A percentile compares a stretch with the other conserved stretches of the same genome.
Evolutionary conservation across 768 basidiomycete species (phyloP).

Genomic region (Serendipita vermifera): DNA sequence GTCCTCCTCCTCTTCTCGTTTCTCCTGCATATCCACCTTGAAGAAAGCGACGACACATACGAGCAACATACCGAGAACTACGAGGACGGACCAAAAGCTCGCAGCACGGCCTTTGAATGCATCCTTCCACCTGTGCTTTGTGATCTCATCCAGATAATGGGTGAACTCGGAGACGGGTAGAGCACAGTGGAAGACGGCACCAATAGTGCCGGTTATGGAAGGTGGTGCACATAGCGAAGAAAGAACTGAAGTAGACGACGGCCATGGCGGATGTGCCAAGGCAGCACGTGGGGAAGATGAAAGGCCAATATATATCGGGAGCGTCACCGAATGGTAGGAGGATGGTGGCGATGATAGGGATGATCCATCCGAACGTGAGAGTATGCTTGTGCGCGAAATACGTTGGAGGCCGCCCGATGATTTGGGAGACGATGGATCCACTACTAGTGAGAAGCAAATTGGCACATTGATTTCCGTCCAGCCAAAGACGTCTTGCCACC

Average conservation of each 20-base stretch:
- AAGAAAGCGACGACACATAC: no score
- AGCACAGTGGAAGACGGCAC: constrained; percentile 42
- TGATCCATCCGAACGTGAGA: constrained; percentile 30
- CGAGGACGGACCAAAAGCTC: no score
- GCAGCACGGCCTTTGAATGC: no score
- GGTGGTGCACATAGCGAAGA: constrained; percentile 40
- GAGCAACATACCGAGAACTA: no score
- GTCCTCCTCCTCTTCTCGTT: no score
- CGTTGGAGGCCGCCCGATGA: constrained; percentile 28
- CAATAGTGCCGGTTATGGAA: constrained; percentile 38
- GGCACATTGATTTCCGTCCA: constrained; percentile 13
- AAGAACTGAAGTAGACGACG: constrained; percentile 35
- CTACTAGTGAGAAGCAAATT: constrained; percentile 21
- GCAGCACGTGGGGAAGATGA: constrained; percentile 37
- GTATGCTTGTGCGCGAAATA: constrained; percentile 27
- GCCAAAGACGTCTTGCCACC: constrained; percentile 6
- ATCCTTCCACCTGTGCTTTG: no score
- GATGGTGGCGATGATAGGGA: constrained; percentile 28
- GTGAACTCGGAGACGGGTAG: no score
- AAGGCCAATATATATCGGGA: constrained; percentile 33
- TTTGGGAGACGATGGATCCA: constrained; percentile 25
- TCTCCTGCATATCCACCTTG: no score
- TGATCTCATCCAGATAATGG: no score
- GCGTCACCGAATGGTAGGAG: constrained; percentile 33
- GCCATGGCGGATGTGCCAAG: constrained; percentile 36